Evolutionary conservation across 768 basidiomycete genomes (phyloP).

Genomic region (Tricholoma terreum): DNA sequence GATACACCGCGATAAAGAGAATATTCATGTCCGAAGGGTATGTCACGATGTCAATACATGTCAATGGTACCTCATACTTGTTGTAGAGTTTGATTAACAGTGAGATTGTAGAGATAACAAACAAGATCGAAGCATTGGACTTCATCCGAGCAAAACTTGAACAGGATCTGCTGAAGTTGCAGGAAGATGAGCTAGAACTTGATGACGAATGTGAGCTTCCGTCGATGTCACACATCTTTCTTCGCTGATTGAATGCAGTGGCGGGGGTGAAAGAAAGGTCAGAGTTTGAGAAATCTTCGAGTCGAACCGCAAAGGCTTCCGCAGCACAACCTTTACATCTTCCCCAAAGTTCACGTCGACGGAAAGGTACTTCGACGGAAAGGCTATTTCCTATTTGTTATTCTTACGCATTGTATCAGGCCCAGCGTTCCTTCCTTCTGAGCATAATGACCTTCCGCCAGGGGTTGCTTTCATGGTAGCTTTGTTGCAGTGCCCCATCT

Average conservation of each 20-base stretch:
- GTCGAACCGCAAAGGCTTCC: constrained; percentile 26
- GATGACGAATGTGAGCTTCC: constrained; percentile 82
- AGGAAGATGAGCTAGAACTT: constrained; percentile 95
- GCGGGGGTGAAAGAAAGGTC: constrained; percentile 87
- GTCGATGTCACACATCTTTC: not conserved
- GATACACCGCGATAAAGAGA: constrained; percentile 89
- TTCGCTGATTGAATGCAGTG: constrained; percentile 45
- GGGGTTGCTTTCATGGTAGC: constrained; percentile 96
- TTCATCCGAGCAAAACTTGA: constrained; percentile 77
- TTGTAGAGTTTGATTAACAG: constrained; percentile 75
- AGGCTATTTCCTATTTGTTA: not conserved
- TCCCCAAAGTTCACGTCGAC: constrained; percentile 61
- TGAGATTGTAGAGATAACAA: constrained; percentile 86
- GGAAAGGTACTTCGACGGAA: constrained; percentile 49
- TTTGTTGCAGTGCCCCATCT: constrained; percentile 3
- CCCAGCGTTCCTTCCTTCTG: constrained; percentile 94
- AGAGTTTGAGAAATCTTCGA: constrained; percentile 58
- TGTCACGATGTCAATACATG: constrained; percentile 22
- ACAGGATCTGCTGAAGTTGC: constrained; percentile 76
- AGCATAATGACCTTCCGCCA: constrained; percentile 92
- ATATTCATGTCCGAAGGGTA: constrained; percentile 85
- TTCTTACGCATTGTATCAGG: constrained; percentile 40
- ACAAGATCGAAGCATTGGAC: constrained; percentile 86
- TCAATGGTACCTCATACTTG: constrained; percentile 2
- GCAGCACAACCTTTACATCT: constrained; percentile 41